phyloP scores from a whole-genome alignment of 805 yeast species.

The Wickerhamiella australiensis region DNA sequence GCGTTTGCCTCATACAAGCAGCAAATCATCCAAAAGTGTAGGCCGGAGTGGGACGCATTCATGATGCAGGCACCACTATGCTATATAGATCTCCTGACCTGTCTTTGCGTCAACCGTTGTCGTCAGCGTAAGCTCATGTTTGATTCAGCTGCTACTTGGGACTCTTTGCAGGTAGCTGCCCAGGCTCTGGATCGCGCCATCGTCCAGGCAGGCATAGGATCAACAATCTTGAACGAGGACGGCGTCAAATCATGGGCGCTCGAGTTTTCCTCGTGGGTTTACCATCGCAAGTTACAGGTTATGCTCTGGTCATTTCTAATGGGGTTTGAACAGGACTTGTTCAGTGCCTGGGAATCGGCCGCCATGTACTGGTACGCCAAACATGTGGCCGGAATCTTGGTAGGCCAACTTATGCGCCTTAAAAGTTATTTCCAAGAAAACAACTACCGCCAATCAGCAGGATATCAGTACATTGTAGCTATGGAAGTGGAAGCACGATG shows the following conservation, averaged over 20 bases:
- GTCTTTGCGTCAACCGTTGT: conserved; percentile 56
- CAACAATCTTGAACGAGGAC: conserved; percentile 11
- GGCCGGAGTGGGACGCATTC: conserved; percentile 26
- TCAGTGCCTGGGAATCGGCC: conserved; percentile 56
- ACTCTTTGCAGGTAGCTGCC: conserved; percentile 63
- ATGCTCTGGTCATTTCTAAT: conserved; percentile 64
- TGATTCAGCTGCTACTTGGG: conserved; percentile 50
- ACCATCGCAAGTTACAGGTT: conserved; percentile 47
- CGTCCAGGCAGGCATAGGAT: conserved; percentile 20
- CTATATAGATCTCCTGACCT: conserved; percentile 39
- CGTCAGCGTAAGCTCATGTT: conserved; percentile 69
- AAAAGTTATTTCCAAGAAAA: conserved; percentile 22
- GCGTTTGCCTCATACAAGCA: conserved; percentile 27
- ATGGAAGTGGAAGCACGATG: conserved; percentile 26
- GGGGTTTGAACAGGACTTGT: conserved; percentile 66
- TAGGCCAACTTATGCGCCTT: conserved; percentile 37
- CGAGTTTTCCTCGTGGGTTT: conserved; percentile 62
- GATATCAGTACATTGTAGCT: conserved; percentile 22
- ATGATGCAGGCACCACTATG: conserved; percentile 26
- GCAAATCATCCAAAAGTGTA: conserved; percentile 19
- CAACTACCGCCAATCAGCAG: conserved; percentile 16
- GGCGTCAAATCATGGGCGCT: conserved; percentile 30
- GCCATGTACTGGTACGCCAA: conserved; percentile 58
- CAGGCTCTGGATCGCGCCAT: conserved; percentile 49
- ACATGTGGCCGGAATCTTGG: conserved; percentile 34